These are phyloP conservation scores for Penicillium sp. DNA, from an alignment of 2,329 filamentous ascomycete genomes.

Conservation along the genomic window DNA sequence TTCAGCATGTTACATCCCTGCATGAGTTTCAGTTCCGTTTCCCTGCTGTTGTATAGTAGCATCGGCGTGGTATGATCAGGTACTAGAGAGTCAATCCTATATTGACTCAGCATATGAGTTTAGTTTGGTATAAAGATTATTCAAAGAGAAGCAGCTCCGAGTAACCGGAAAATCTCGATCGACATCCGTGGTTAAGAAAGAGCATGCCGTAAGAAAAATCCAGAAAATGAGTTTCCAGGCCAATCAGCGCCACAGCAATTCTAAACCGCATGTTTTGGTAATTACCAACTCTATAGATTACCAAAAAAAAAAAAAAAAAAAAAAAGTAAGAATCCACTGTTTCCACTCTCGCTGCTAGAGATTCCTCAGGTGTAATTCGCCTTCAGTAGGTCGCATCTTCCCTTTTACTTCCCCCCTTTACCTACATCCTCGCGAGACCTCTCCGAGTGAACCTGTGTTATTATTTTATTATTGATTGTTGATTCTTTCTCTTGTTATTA, in stretches of 20 bases:
- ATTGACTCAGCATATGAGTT: not conserved
- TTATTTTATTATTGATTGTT: slow-evolving; percentile 15
- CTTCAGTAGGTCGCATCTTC: slow-evolving; percentile 22
- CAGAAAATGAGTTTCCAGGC: slow-evolving; percentile 12
- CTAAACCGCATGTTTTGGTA: slow-evolving; percentile 2
- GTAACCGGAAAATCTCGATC: slow-evolving; percentile 2
- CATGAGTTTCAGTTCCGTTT: not conserved
- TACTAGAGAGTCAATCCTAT: not conserved
- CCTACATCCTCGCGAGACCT: slow-evolving; percentile 7
- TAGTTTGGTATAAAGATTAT: not conserved
- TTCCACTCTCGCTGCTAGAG: not conserved
- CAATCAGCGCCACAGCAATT: slow-evolving; percentile 28
- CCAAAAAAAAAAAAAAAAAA: slow-evolving; percentile 3
- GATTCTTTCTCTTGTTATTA: slow-evolving; percentile 10
- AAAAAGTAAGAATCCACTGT: slow-evolving; percentile 5
- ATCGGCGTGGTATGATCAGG: not conserved
- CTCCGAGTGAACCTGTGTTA: slow-evolving; percentile 11
- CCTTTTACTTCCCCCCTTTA: slow-evolving; percentile 13
- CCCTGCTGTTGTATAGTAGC: not conserved
- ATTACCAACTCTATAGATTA: slow-evolving; percentile 8
- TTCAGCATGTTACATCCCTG: not conserved
- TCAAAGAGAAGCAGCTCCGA: not conserved
- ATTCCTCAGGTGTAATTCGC: slow-evolving; percentile 23
- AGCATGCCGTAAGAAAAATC: slow-evolving; percentile 10
- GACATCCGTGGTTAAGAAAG: slow-evolving; percentile 2